Conservation (phyloP, 2,329 filamentous ascomycete species). For the Pyrenophora tritici-repentis region DNA sequence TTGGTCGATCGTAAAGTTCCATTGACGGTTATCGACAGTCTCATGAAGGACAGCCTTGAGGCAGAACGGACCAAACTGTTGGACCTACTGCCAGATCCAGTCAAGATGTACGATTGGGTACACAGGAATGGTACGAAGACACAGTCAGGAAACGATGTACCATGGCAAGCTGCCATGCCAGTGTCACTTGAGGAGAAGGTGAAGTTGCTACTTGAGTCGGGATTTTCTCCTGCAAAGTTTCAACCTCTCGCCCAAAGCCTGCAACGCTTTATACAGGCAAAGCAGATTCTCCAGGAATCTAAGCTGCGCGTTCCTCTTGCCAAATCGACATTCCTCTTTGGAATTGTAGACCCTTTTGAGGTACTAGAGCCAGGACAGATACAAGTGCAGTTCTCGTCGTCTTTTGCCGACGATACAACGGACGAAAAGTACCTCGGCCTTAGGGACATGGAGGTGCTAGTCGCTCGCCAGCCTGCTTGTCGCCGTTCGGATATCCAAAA, state of each 20-base stretch:
- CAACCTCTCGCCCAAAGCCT: constrained; percentile 57
- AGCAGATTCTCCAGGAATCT: constrained; percentile 59
- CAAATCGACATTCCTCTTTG: constrained; percentile 66
- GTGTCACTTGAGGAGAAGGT: constrained; percentile 29
- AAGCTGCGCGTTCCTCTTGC: constrained; percentile 66
- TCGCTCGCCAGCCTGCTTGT: constrained; percentile 72
- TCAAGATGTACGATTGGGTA: constrained; percentile 57
- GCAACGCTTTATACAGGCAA: constrained; percentile 54
- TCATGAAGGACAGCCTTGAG: constrained; percentile 58
- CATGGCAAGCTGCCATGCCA: constrained; percentile 36
- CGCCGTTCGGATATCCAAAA: constrained; percentile 74
- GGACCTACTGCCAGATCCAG: constrained; percentile 57
- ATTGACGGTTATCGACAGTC: constrained; percentile 51
- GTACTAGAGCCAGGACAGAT: constrained; percentile 68
- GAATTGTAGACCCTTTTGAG: constrained; percentile 69
- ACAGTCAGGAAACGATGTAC: constrained; percentile 20
- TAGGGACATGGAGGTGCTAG: constrained; percentile 64
- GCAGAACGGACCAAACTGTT: constrained; percentile 60
- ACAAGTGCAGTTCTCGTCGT: constrained; percentile 67
- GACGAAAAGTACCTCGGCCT: constrained; percentile 61
- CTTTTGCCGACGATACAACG: constrained; percentile 61
- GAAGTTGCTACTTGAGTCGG: constrained; percentile 48
- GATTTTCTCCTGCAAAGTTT: constrained; percentile 61
- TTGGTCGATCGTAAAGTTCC: constrained; percentile 64
- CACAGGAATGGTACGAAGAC: constrained; percentile 45